Evolutionary conservation across 2,329 filamentous ascomycete species (phyloP).

Genomic region (Trichoderma sp.): DNA sequence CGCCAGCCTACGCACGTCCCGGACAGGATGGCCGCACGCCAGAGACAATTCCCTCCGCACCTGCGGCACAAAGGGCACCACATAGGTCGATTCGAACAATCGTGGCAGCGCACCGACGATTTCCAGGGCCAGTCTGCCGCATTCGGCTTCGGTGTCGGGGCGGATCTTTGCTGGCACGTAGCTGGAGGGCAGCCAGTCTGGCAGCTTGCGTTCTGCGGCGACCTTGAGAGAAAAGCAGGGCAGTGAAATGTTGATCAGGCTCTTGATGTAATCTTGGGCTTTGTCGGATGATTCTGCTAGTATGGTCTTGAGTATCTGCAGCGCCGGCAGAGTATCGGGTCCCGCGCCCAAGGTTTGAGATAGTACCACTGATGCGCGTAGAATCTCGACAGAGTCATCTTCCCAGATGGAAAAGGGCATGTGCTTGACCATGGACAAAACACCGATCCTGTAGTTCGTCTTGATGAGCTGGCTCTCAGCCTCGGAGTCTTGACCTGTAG

Average conservation of each 20-base stretch:
- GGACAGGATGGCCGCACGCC: slow-evolving; percentile 56
- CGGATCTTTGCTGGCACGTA: slow-evolving; percentile 28
- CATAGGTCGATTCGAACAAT: slow-evolving; percentile 50
- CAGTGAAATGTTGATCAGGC: slow-evolving; percentile 50
- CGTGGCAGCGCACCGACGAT: slow-evolving; percentile 52
- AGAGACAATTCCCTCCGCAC: slow-evolving; percentile 51
- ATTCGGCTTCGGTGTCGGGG: slow-evolving; percentile 37
- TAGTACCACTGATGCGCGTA: slow-evolving; percentile 52
- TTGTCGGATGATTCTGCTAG: slow-evolving; percentile 49
- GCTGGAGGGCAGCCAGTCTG: slow-evolving; percentile 37
- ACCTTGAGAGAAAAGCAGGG: slow-evolving; percentile 41
- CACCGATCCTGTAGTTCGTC: slow-evolving; percentile 49
- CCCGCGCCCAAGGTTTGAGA: slow-evolving; percentile 46
- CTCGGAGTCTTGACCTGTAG: slow-evolving; percentile 38
- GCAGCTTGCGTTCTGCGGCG: slow-evolving; percentile 30
- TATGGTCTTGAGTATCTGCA: slow-evolving; percentile 52
- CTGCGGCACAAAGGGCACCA: slow-evolving; percentile 47
- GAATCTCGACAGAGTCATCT: slow-evolving; percentile 49
- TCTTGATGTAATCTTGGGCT: slow-evolving; percentile 51
- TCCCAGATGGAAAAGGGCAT: slow-evolving; percentile 55
- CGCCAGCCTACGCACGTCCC: slow-evolving; percentile 55
- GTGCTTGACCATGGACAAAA: slow-evolving; percentile 52
- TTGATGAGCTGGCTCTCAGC: slow-evolving; percentile 35
- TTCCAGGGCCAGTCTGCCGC: slow-evolving; percentile 50
- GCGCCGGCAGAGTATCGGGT: slow-evolving; percentile 50